Evolutionary conservation across 495 filamentous ascomycete species (phyloP).

Genomic region (Aspergillus leporis): DNA sequence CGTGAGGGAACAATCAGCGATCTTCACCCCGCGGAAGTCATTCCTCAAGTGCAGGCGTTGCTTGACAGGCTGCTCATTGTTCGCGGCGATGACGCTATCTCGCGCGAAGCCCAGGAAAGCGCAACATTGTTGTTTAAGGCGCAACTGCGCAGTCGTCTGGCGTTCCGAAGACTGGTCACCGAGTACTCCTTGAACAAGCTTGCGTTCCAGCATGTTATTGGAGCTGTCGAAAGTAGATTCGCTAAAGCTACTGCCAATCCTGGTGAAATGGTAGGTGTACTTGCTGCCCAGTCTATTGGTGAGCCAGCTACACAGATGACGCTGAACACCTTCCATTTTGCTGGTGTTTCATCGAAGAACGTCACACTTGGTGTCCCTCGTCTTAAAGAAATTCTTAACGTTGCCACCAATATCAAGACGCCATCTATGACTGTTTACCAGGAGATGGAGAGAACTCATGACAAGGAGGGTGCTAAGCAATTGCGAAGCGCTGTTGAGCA

Average conservation of each 20-base stretch:
- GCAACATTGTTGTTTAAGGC: slow-evolving; percentile 90
- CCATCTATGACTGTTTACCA: slow-evolving; percentile 96
- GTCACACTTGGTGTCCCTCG: slow-evolving; percentile 98
- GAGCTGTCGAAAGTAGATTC: slow-evolving; percentile 88
- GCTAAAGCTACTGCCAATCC: slow-evolving; percentile 75
- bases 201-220: slow-evolving; percentile 89
- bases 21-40: slow-evolving; percentile 83
- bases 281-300: slow-evolving; percentile 97
- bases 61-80: slow-evolving; percentile 79
- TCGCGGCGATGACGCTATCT: slow-evolving; percentile 78
- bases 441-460: slow-evolving; percentile 51
- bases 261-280: slow-evolving; percentile 97
- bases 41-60: slow-evolving; percentile 75
- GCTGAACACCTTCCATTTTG: slow-evolving; percentile 99
- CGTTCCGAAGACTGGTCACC: slow-evolving; percentile 86
- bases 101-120: slow-evolving; percentile 81
- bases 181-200: slow-evolving; percentile 84
- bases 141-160: slow-evolving; percentile 82
- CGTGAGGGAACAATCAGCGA: slow-evolving; percentile 83
- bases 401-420: slow-evolving; percentile 97
- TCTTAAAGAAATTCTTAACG: slow-evolving; percentile 98
- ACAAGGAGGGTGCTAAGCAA: slow-evolving; percentile 79
- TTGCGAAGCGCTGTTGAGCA: slow-evolving; percentile 90
- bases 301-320: slow-evolving; percentile 99
- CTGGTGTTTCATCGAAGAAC: slow-evolving; percentile 99